Percentiles rank a stretch among this genome's conserved stretches.
Conservation (phyloP, 495 filamentous ascomycete genomes). For the Aspergillus panamensis region DNA sequence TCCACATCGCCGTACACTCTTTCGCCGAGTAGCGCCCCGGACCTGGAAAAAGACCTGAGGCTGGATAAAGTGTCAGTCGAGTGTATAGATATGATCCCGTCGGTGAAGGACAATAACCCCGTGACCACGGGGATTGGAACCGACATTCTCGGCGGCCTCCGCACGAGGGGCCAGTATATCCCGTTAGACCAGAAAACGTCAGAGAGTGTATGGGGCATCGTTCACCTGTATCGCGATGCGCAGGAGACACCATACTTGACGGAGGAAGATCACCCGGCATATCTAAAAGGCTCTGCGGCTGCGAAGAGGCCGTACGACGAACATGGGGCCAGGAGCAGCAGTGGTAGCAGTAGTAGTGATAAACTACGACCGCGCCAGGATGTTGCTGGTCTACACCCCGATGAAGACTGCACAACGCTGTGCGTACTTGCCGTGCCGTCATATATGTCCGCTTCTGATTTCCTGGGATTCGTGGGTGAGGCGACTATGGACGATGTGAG, state of each 20-base stretch:
- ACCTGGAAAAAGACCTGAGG: slow-evolving; percentile 54
- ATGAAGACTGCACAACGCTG: slow-evolving; percentile 78
- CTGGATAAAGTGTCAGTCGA: slow-evolving; percentile 61
- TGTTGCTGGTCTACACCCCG: slow-evolving; percentile 21
- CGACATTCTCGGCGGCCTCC: slow-evolving; percentile 51
- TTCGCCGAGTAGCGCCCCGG: slow-evolving; percentile 19
- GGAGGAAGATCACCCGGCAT: slow-evolving; percentile 39
- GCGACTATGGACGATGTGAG: slow-evolving; percentile 83
- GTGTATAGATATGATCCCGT: slow-evolving; percentile 62
- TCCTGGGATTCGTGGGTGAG: slow-evolving; percentile 89
- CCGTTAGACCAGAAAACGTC: slow-evolving; percentile 71
- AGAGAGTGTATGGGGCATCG: slow-evolving; percentile 86
- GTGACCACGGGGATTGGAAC: slow-evolving; percentile 49
- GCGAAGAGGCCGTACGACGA: slow-evolving; percentile 32
- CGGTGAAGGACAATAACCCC: slow-evolving; percentile 26
- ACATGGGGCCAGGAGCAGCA: slow-evolving; percentile 22
- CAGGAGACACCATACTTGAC: slow-evolving; percentile 61
- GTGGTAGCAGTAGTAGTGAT: slow-evolving; percentile 17
- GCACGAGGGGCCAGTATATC: slow-evolving; percentile 75
- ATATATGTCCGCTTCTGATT: slow-evolving; percentile 87
- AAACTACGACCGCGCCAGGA: slow-evolving; percentile 2
- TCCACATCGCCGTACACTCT: slow-evolving; percentile 14
- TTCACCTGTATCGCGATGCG: slow-evolving; percentile 87
- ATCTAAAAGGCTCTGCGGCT: slow-evolving; percentile 43
- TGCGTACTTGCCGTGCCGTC: slow-evolving; percentile 93